Conservation (phyloP, 805 yeast genomes). For the Candida sithepensis region DNA sequence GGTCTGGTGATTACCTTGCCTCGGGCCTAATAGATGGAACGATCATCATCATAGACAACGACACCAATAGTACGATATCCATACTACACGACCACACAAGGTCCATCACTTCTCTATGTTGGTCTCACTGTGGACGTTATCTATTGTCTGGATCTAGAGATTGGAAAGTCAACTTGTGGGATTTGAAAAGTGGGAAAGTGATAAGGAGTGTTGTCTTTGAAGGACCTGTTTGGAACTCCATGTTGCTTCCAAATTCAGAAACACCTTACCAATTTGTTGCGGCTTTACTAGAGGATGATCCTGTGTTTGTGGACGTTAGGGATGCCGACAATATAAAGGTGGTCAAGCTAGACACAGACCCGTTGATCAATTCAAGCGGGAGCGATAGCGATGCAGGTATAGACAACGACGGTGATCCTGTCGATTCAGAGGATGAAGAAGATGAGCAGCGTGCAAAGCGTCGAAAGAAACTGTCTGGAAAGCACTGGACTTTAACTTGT, state of each 20-base stretch:
- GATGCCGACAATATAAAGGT: slow-evolving; percentile 16
- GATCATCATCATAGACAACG: slow-evolving; percentile 68
- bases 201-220: slow-evolving; percentile 49
- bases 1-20: slow-evolving; percentile 82
- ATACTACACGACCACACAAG: slow-evolving; percentile 63
- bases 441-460: slow-evolving; percentile 3
- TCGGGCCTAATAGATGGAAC: slow-evolving; percentile 75
- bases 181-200: slow-evolving; percentile 43
- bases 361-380: slow-evolving; percentile 7
- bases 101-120: slow-evolving; percentile 66
- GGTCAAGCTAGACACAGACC: slow-evolving; percentile 15
- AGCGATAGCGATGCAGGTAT: neutral
- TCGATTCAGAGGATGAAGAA: slow-evolving; percentile 13
- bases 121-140: slow-evolving; percentile 74
- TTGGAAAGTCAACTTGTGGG: slow-evolving; percentile 83
- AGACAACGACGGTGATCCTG: neutral
- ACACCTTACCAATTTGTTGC: slow-evolving; percentile 48
- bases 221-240: slow-evolving; percentile 72
- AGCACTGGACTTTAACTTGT: slow-evolving; percentile 47
- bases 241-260: slow-evolving; percentile 25
- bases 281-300: slow-evolving; percentile 60
- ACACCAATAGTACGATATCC: slow-evolving; percentile 57
- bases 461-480: slow-evolving; percentile 20
- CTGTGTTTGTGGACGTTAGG: slow-evolving; percentile 46
- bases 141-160: slow-evolving; percentile 73